phyloP scores from a whole-genome alignment of 2,329 filamentous ascomycete genomes.

The Madurella mycetomatis region DNA sequence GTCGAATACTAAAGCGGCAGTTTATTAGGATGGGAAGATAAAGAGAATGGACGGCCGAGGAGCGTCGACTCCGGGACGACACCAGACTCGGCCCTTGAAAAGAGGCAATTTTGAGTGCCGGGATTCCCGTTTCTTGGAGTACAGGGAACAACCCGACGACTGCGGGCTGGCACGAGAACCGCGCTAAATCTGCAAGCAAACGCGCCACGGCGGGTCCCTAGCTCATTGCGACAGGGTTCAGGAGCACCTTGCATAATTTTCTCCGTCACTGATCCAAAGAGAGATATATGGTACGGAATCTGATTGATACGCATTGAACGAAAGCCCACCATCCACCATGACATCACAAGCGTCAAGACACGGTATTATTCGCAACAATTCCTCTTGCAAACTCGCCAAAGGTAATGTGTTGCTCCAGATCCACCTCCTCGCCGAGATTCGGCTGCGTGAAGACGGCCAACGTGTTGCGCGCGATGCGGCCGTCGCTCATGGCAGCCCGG shows the following conservation, averaged over 20 bases:
- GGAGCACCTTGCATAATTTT: neutral
- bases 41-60: conserved; percentile 10
- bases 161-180: too few species aligned
- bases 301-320: neutral
- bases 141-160: conserved; percentile 7
- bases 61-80: neutral
- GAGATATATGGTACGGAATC: too few species aligned
- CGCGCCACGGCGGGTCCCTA: too few species aligned
- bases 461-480: conserved; percentile 72
- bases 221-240: neutral
- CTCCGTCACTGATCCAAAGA: neutral
- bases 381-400: conserved; percentile 72
- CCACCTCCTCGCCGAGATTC: conserved; percentile 76
- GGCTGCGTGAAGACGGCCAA: conserved; percentile 96
- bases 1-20: neutral
- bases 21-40: neutral
- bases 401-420: conserved; percentile 59
- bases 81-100: conserved; percentile 2
- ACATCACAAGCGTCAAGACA: conserved; percentile 28
- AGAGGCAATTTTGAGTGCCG: conserved; percentile 20
- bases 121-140: conserved; percentile 1
- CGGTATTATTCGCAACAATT: conserved; percentile 57
- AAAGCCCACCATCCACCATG: neutral
- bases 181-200: neutral
- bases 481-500: conserved; percentile 47